A percentile compares a stretch with the other conserved stretches of the same genome.
Evolutionary conservation across 768 basidiomycete species (phyloP).

Genomic region (Suillus lakei): DNA sequence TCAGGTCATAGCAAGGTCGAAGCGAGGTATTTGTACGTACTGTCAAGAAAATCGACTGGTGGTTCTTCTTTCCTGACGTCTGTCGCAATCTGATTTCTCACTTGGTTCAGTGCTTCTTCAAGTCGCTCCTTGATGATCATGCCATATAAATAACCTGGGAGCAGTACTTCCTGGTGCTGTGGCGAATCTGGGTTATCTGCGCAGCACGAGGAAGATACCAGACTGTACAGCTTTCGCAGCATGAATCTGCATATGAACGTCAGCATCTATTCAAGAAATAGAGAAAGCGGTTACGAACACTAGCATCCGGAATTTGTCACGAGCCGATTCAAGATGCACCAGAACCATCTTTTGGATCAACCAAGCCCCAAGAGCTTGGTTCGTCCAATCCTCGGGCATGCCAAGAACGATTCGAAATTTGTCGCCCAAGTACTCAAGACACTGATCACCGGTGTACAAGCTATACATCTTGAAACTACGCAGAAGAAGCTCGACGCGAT

Average conservation of each 20-base stretch:
- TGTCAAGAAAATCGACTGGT: constrained; percentile 86
- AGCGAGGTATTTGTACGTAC: constrained; percentile 48
- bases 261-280: constrained; percentile 7
- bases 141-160: constrained; percentile 89
- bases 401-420: constrained; percentile 94
- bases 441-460: constrained; percentile 86
- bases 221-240: constrained; percentile 92
- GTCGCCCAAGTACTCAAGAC: constrained; percentile 93
- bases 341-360: constrained; percentile 85
- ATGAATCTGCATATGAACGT: constrained; percentile 74
- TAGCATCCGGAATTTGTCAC: constrained; percentile 95
- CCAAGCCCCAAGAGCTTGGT: constrained; percentile 79
- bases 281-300: constrained; percentile 59
- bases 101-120: constrained; percentile 82
- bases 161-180: constrained; percentile 95
- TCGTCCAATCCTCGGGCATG: constrained; percentile 92
- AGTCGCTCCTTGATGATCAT: constrained; percentile 99
- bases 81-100: constrained; percentile 66
- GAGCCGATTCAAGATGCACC: constrained; percentile 84
- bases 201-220: constrained; percentile 89
- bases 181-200: constrained; percentile 98
- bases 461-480: constrained; percentile 95
- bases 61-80: constrained; percentile 80
- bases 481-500: constrained; percentile 92
- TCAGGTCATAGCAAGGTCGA: constrained; percentile 12